Percentiles rank a stretch among this genome's conserved stretches.
Evolutionary conservation across 352 stramenopile species (phyloP).

Genomic region (Globisporangium irregulare): DNA sequence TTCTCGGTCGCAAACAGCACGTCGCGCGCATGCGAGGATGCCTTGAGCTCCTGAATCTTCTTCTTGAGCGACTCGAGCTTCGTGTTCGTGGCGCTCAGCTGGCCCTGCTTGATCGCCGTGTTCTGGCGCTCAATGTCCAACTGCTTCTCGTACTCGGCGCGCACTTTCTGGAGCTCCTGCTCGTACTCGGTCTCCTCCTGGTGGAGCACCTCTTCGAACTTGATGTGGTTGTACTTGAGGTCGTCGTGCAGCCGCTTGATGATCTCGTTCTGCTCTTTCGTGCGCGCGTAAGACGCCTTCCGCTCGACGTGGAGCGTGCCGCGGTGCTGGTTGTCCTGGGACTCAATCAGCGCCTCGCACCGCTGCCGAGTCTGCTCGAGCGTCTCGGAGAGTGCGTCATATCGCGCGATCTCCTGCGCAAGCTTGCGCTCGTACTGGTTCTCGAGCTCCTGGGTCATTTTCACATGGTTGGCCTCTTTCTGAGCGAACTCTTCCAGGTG

Average conservation of each 20-base stretch:
- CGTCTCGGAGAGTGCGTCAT: slow-evolving; percentile 84
- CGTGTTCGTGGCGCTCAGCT: slow-evolving; percentile 73
- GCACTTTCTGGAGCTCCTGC: slow-evolving; percentile 58
- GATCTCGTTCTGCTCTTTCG: slow-evolving; percentile 79
- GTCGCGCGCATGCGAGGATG: slow-evolving; percentile 58
- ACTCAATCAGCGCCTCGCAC: slow-evolving; percentile 85
- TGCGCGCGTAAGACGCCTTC: slow-evolving; percentile 54
- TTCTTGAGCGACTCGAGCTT: slow-evolving; percentile 83
- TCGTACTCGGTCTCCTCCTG: slow-evolving; percentile 84
- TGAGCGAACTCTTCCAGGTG: slow-evolving; percentile 76
- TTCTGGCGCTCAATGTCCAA: slow-evolving; percentile 71
- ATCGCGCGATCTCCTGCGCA: slow-evolving; percentile 84
- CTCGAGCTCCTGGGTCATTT: slow-evolving; percentile 87
- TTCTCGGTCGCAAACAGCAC: slow-evolving; percentile 69
- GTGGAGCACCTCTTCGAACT: slow-evolving; percentile 80
- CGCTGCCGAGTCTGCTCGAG: slow-evolving; percentile 88
- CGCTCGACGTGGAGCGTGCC: slow-evolving; percentile 61
- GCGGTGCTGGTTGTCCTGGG: slow-evolving; percentile 65
- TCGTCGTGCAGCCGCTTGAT: slow-evolving; percentile 86
- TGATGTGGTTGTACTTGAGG: slow-evolving; percentile 82
- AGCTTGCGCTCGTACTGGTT: slow-evolving; percentile 93
- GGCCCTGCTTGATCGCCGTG: slow-evolving; percentile 74
- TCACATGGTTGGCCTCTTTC: slow-evolving; percentile 73
- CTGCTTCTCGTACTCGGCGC: slow-evolving; percentile 59
- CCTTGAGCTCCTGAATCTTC: slow-evolving; percentile 84